These are phyloP conservation scores for Begonia peltatifolia DNA, from an alignment of 306 rosid genomes.

Conservation along the genomic window DNA sequence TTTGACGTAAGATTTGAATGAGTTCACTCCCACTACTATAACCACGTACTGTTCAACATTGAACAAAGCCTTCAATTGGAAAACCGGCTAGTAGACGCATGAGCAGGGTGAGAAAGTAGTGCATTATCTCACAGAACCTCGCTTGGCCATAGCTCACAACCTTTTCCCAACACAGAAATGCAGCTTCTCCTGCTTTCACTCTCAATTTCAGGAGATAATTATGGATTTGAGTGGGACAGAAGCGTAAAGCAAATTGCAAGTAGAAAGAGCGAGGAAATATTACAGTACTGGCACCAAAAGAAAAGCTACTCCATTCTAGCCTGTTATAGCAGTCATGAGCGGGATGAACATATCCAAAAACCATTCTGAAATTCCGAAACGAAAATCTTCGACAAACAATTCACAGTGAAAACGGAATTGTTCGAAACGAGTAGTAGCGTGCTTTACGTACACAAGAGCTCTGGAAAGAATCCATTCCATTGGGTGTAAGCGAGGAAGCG, in stretches of 20 bases:
- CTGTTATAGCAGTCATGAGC: conserved; percentile 27
- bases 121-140: conserved; percentile 13
- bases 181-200: conserved; percentile 9
- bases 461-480: conserved; percentile 16
- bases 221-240: conserved; percentile 12
- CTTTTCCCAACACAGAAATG: conserved; percentile 14
- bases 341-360: conserved; percentile 27
- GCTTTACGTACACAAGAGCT: conserved; percentile 5
- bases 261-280: not conserved
- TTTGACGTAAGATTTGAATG: too few relatives aligned
- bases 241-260: not conserved
- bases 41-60: too few relatives aligned
- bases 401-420: not conserved
- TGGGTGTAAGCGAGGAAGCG: not conserved
- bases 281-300: conserved; percentile 33
- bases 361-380: conserved; percentile 16
- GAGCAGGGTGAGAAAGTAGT: not conserved
- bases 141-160: conserved; percentile 10
- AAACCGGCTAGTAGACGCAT: too few relatives aligned
- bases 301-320: conserved; percentile 17
- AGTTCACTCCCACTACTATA: too few relatives aligned
- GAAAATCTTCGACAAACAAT: not conserved
- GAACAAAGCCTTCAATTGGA: too few relatives aligned
- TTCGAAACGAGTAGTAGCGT: not conserved
- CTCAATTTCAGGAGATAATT: conserved; percentile 10